Evolutionary conservation across 139 green algal species (phyloP).

Genomic region (Picochlorum sp.): DNA sequence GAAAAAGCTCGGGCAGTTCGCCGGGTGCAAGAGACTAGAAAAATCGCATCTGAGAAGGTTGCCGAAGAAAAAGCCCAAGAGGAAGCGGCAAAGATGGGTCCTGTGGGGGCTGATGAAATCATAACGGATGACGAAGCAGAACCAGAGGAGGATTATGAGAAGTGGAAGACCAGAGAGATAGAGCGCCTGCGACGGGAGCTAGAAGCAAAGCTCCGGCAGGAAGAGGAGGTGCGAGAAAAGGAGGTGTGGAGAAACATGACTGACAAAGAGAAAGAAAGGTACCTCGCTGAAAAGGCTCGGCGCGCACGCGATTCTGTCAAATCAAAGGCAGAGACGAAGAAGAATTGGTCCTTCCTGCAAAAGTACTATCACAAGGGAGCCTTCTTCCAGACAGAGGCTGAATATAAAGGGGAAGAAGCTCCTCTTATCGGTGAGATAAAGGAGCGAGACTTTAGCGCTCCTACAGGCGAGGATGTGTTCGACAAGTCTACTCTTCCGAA

Average conservation of each 20-base stretch:
- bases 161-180: slow-evolving; percentile 76
- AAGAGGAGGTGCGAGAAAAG: slow-evolving; percentile 9
- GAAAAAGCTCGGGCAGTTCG: slow-evolving; percentile 32
- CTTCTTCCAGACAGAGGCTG: slow-evolving; percentile 75
- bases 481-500: slow-evolving; percentile 85
- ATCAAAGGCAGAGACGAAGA: slow-evolving; percentile 34
- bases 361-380: slow-evolving; percentile 99
- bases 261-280: not conserved
- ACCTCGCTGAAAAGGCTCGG: not conserved
- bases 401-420: slow-evolving; percentile 30
- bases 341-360: slow-evolving; percentile 84
- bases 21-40: slow-evolving; percentile 41
- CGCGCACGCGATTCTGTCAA: not conserved
- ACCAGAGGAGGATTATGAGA: slow-evolving; percentile 63
- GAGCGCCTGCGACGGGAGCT: slow-evolving; percentile 51
- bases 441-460: slow-evolving; percentile 69
- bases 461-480: slow-evolving; percentile 84
- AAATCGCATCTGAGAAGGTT: slow-evolving; percentile 36
- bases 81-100: slow-evolving; percentile 23
- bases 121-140: slow-evolving; percentile 84
- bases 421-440: slow-evolving; percentile 23
- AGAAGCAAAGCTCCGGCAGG: not conserved
- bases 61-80: slow-evolving; percentile 36
- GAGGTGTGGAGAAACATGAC: not conserved
- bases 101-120: slow-evolving; percentile 48